Percentiles rank a stretch among this genome's conserved stretches.
These are phyloP conservation scores for Xylariomycetidae sp. DNA, from an alignment of 2,329 filamentous ascomycete species.

Conservation along the genomic window DNA sequence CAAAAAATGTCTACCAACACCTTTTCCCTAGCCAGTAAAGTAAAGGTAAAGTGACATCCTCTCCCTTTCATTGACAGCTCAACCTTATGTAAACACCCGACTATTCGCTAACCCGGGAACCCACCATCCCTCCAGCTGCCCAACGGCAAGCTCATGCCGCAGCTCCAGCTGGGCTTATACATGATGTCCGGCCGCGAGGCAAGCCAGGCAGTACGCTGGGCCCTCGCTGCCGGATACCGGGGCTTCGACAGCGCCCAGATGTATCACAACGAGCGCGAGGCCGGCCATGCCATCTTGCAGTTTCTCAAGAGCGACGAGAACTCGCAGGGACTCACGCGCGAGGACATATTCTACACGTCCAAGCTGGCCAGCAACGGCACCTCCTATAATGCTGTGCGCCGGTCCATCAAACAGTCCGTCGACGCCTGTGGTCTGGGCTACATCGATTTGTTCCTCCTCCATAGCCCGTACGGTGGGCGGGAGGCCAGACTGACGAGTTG, in stretches of 20 bases:
- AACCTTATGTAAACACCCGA: too few relatives aligned
- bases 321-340: conserved; percentile 49
- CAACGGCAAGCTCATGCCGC: conserved; percentile 64
- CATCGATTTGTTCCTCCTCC: conserved; percentile 74
- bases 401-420: conserved; percentile 61
- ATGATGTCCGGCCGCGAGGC: conserved; percentile 62
- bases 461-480: conserved; percentile 73
- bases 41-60: too few relatives aligned
- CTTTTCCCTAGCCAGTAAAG: too few relatives aligned
- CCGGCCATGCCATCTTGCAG: conserved; percentile 58
- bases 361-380: conserved; percentile 65
- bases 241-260: conserved; percentile 51
- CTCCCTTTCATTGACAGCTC: too few relatives aligned
- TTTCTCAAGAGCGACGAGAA: conserved; percentile 49
- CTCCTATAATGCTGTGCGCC: conserved; percentile 62
- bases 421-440: conserved; percentile 65
- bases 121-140: conserved; percentile 49
- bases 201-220: conserved; percentile 51
- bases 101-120: too few relatives aligned
- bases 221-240: conserved; percentile 48
- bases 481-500: conserved; percentile 66
- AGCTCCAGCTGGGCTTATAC: conserved; percentile 71
- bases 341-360: conserved; percentile 74
- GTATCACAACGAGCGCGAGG: conserved; percentile 66
- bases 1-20: too few relatives aligned